A percentile compares a stretch with the other conserved stretches of the same genome.
Conservation (phyloP, 2,329 filamentous ascomycete genomes). For the Verticillium dahliae region DNA sequence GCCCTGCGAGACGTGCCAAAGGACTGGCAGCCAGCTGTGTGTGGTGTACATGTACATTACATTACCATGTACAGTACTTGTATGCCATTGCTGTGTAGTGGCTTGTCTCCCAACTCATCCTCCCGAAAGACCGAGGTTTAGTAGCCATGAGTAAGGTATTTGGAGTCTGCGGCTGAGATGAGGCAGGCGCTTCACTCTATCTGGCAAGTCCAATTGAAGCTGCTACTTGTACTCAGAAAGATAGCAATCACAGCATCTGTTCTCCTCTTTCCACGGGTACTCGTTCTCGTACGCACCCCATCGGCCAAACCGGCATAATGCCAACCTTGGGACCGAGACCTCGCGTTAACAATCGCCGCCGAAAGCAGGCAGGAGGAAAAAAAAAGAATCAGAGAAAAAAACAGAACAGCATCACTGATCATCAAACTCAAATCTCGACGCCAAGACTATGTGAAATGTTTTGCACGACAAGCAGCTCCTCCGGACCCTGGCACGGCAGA, state of each 20-base stretch:
- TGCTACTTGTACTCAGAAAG: no score
- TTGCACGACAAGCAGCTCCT: neutral
- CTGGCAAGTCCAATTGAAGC: no score
- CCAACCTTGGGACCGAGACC: neutral
- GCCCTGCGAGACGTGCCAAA: no score
- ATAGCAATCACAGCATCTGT: no score
- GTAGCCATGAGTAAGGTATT: no score
- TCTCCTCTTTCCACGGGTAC: no score
- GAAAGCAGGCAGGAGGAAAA: neutral
- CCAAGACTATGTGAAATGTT: neutral
- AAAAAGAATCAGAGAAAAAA: slow-evolving; percentile 46
- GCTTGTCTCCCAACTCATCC: neutral
- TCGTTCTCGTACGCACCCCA: neutral
- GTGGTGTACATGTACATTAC: neutral
- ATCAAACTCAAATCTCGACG: neutral
- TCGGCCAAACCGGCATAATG: neutral
- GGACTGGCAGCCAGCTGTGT: neutral
- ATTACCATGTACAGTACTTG: no score
- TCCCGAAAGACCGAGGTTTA: no score
- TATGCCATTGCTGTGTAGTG: neutral
- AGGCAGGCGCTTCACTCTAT: no score
- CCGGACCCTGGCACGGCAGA: neutral
- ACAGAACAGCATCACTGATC: neutral
- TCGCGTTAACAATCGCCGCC: neutral
- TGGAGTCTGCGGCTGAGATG: no score